Conservation (phyloP, 495 filamentous ascomycete genomes). For the Lineolata rhizophorae region DNA sequence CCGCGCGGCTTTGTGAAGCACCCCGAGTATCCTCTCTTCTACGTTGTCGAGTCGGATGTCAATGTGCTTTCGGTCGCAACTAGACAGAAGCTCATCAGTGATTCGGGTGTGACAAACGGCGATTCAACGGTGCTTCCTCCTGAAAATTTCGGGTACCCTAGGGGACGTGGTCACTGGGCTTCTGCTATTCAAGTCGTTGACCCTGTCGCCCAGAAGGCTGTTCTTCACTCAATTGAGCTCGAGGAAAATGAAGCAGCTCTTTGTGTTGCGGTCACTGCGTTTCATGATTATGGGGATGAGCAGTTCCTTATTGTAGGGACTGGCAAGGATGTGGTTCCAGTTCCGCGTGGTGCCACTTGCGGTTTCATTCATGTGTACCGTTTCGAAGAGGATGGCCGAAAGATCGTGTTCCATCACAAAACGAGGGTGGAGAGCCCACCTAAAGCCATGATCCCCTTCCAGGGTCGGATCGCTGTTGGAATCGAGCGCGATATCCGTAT, state of each 20-base stretch:
- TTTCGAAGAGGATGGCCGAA: constrained; percentile 64
- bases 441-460: constrained; percentile 72
- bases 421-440: constrained; percentile 78
- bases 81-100: constrained; percentile 41
- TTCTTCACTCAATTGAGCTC: constrained; percentile 56
- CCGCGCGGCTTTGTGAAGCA: constrained; percentile 73
- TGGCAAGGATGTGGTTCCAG: constrained; percentile 66
- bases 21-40: constrained; percentile 73
- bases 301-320: constrained; percentile 84
- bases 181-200: constrained; percentile 84
- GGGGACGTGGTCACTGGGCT: constrained; percentile 70
- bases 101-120: constrained; percentile 41
- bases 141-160: constrained; percentile 77
- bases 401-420: constrained; percentile 89
- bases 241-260: constrained; percentile 83
- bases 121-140: constrained; percentile 48
- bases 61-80: constrained; percentile 65
- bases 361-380: constrained; percentile 89
- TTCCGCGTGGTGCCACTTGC: constrained; percentile 46
- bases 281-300: constrained; percentile 73
- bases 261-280: constrained; percentile 61
- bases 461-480: constrained; percentile 71
- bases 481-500: constrained; percentile 63
- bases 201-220: constrained; percentile 34
- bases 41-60: constrained; percentile 82